Evolutionary conservation across 2,329 filamentous ascomycete genomes (phyloP).

Genomic region (Exophiala bonariae): DNA sequence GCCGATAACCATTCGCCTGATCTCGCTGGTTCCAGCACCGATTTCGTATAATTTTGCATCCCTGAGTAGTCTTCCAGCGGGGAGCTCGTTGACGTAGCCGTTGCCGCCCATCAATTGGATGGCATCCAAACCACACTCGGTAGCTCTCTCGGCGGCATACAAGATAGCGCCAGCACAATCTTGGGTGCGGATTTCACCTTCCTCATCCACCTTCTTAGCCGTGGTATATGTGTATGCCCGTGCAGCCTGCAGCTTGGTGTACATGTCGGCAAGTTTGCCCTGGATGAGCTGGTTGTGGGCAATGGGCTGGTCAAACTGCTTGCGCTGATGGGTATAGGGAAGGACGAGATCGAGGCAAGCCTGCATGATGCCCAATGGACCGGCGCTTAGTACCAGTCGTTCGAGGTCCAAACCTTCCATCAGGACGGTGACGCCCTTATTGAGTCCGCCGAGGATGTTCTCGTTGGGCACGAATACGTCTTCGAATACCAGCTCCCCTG

Average conservation of each 20-base stretch:
- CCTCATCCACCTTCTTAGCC: constrained; percentile 76
- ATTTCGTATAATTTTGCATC: constrained; percentile 90
- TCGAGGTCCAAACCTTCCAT: constrained; percentile 98
- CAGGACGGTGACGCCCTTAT: constrained; percentile 82
- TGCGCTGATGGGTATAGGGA: constrained; percentile 84
- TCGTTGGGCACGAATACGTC: constrained; percentile 82
- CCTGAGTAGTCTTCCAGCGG: constrained; percentile 78
- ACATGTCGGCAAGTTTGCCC: constrained; percentile 94
- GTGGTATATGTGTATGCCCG: constrained; percentile 86
- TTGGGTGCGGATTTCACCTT: constrained; percentile 72
- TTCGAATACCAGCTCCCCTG: constrained; percentile 89
- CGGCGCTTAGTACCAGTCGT: constrained; percentile 84
- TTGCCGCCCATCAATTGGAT: constrained; percentile 93
- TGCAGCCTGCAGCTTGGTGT: constrained; percentile 84
- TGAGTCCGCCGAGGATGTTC: constrained; percentile 76
- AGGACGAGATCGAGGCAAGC: constrained; percentile 80
- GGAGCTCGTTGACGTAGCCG: constrained; percentile 95
- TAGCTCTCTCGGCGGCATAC: constrained; percentile 88
- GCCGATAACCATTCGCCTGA: constrained; percentile 91
- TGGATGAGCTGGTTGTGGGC: constrained; percentile 92
- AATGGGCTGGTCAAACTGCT: constrained; percentile 84
- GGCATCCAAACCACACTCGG: constrained; percentile 80
- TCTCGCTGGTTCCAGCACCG: constrained; percentile 91
- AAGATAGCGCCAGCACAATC: constrained; percentile 94
- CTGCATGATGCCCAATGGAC: constrained; percentile 93